Evolutionary conservation across 202 grass and related monocot genomes (phyloP), one percentile per base, ranked within the genome.

Genomic region (Cymbopogon flexuosus): DNA sequence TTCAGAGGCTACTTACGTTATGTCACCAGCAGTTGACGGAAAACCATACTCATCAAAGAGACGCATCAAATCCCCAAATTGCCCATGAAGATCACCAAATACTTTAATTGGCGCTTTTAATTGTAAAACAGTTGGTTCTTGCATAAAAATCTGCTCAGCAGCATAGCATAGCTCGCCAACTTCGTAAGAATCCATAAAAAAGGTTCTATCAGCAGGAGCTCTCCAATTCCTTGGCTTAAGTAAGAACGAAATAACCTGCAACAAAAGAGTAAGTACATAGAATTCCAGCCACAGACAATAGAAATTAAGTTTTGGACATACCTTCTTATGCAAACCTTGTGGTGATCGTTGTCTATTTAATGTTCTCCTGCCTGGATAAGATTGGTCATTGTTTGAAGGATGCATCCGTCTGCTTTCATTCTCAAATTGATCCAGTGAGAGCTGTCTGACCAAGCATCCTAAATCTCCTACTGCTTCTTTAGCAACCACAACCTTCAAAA

Each of bases 361-460:
- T 88, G 87, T 73, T 86, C 89, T 98, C 75, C 84, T 95, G 3
- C 77, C 36, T 70, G 88, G 78, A 81, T 84, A 88, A 86, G 88
- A 67, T 12, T 94, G 92, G 9, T 98, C 92, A 59, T 90, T 91
- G 78, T 71, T 98, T 51, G 82, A 83, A 43, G 92, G 95, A 79
- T 94, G 67, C 92, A 98, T 95, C 90, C 96, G 85, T 91, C 96
- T 93, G 41, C 96, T 98, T 84, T 98, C 96, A 87, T 98, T 98
- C 82, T 98, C 96, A 86, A 98, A 98, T 60, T 98, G 96, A 86
- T 98, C 96, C 22, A 98, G 47, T 18, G 96, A 98, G 79, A 98
- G 90, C 61, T 98, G 96, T 24, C 96, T 84, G 34, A 98, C 84
- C 85, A 98, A 78, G 62, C 96, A 93, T 84, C 96, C 96, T 77